Base-by-base conservation (phyloP, 202 grass and related monocot species). In the Panicum virgatum region DNA sequence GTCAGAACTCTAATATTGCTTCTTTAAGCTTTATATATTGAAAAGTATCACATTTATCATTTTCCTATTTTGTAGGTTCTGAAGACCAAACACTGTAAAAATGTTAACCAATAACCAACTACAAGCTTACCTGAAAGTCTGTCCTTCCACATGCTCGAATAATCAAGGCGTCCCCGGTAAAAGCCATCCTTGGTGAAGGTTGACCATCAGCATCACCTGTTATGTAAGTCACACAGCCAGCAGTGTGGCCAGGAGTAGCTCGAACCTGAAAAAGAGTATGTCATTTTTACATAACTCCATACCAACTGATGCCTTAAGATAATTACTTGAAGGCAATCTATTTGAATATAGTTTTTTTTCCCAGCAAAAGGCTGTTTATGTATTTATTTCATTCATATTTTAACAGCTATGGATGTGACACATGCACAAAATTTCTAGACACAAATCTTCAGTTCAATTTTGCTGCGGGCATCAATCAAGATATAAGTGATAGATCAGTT, bases 91-190 rank as follows among this genome's bases (percentile, higher is more conserved):
- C 34, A 70, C 44, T 50, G 56, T 88, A 46, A 32, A 3, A 20
- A 52, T 70, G 25, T 60, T 65, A 51, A 78, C 12, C 20, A 59
- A 0, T 43, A 43, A 59, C 53, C 0, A 68, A 12, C 14, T 64
- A 78, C 34, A 25, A 80, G 25, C 53, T 64, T 89, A 98, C 96
- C 96, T 98, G 96, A 75, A 98, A 98, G 78, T 98, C 96, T 68
- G 92, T 98, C 84, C 96, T 90, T 81, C 96, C 96, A 81, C 96
- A 98, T 43, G 85, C 92, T 72, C 89, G 96, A 76, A 98, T 93
- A 44, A 98, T 73, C 73, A 98, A 82, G 15, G 96, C 82, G 80
- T 98, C 96, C 37, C 96, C 96, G 40, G 96, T 98, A 79, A 98
- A 98, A 79, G 92, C 96, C 76, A 96, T 96, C 60, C 89, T 96